Base-by-base conservation (phyloP, 345 rosid genomes). In the Physaria fendleri region DNA sequence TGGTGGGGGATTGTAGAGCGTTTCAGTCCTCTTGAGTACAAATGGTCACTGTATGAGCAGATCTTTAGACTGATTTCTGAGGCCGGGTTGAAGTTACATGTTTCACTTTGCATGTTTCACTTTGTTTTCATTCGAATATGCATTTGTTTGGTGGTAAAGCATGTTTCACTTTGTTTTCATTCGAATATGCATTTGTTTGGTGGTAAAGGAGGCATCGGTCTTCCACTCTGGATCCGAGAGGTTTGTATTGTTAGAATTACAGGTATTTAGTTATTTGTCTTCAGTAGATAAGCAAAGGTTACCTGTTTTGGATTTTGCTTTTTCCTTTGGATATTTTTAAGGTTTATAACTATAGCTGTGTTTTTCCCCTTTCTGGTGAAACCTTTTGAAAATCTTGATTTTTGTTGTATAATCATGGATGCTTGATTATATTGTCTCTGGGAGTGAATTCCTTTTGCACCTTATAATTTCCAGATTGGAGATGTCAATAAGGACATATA, bases 1-100 rank as follows among this genome's bases (percentile, higher is more conserved):
- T 82, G 85, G 85, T 82, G 88, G 88, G 88, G 88, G 17, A 67
- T 82, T 39, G 85, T 82, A 8, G 88, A 82, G 72, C 85, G 88
- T 33, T 69, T 74, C 50, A 62, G 72, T 47, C 88, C 88, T 69
- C 74, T 57, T 21, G 76, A 80, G 66, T 82, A 77, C 53, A 62
- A 74, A 67, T 82, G 88, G 88, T 76, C 82, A 41, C 58, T 80
- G 25, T 82, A 82, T 63, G 83, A 76, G 44, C 79, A 76, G 44
- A 78, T 79, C 53, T 79, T 82, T 53, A 80, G 77, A 60, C 34
- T 78, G 61, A 66, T 82, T 25, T 70, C 88, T 59, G 77, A 77
- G 56, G 68, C 77, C 5, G 88, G 88, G 35, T 42, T 82, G 68
- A 82, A 82, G 76, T 50, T 82, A 56, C 88, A 82, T 47, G 76